A percentile compares a stretch with the other conserved stretches of the same genome.
Conservation (phyloP, 1,284 basidiomycete species). For the Fomitopsis betulina region DNA sequence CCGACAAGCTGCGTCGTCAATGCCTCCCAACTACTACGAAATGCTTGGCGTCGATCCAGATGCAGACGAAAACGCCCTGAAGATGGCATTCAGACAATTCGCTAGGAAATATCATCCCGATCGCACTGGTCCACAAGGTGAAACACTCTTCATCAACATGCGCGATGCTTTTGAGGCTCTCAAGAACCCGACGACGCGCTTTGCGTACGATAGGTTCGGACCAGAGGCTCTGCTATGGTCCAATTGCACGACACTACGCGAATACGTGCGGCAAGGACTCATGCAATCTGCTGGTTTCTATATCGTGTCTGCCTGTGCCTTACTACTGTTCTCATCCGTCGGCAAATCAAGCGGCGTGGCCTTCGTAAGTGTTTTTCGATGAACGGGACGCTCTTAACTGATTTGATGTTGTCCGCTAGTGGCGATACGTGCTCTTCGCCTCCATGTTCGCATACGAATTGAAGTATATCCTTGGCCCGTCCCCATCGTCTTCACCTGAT, state of each 20-base stretch:
- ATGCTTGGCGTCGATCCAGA: constrained; percentile 58
- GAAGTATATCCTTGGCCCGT: constrained; percentile 55
- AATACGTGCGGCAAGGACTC: constrained; percentile 71
- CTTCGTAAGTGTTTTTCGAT: constrained; percentile 48
- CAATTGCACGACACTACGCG: constrained; percentile 58
- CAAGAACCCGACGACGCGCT: constrained; percentile 73
- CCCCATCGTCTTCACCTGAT: constrained; percentile 31
- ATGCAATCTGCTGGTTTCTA: constrained; percentile 69
- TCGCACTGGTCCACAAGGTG: constrained; percentile 60
- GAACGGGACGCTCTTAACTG: not conserved
- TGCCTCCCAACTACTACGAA: constrained; percentile 72
- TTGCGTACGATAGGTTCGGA: constrained; percentile 87
- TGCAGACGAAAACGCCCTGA: constrained; percentile 65
- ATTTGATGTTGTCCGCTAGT: constrained; percentile 37
- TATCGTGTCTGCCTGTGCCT: constrained; percentile 52
- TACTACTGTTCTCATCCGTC: constrained; percentile 62
- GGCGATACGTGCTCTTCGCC: constrained; percentile 70
- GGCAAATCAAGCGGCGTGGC: constrained; percentile 56
- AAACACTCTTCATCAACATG: constrained; percentile 67
- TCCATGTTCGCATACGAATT: constrained; percentile 59
- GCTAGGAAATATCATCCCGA: constrained; percentile 80
- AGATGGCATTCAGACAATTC: constrained; percentile 69
- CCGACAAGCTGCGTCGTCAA: constrained; percentile 45
- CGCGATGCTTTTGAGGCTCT: constrained; percentile 78
- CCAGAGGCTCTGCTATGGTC: constrained; percentile 68